Evolutionary conservation across 2,329 filamentous ascomycete genomes (phyloP).

Genomic region (Pseudocercospora fuligena): DNA sequence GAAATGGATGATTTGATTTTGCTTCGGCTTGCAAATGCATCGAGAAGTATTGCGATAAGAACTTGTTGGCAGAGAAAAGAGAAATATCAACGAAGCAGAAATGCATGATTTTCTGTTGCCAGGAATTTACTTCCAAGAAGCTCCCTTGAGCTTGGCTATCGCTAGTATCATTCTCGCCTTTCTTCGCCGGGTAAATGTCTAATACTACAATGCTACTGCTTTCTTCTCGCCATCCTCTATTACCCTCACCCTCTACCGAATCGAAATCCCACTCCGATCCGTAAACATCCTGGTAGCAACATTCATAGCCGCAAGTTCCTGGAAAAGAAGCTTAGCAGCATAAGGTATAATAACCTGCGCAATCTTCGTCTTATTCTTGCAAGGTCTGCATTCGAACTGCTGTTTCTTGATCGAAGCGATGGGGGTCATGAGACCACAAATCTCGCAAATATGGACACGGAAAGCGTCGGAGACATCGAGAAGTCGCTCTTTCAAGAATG

Average conservation of each 20-base stretch:
- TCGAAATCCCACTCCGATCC: slow-evolving; percentile 40
- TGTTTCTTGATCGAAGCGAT: slow-evolving; percentile 97
- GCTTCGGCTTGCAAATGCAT: too few species aligned
- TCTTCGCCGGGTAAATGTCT: not conserved
- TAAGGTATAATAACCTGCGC: slow-evolving; percentile 98
- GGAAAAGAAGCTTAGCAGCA: slow-evolving; percentile 96
- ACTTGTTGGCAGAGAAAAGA: not conserved
- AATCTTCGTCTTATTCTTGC: slow-evolving; percentile 99
- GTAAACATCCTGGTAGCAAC: slow-evolving; percentile 98
- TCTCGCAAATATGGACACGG: slow-evolving; percentile 96
- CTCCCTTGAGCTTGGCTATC: not conserved
- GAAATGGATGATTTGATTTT: too few species aligned
- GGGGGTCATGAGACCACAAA: slow-evolving; percentile 97
- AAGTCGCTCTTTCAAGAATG: slow-evolving; percentile 94
- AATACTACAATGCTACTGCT: not conserved
- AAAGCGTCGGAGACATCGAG: slow-evolving; percentile 99
- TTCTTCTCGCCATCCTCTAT: not conserved
- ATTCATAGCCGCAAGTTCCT: slow-evolving; percentile 97
- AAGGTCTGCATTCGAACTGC: slow-evolving; percentile 94
- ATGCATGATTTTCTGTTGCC: not conserved
- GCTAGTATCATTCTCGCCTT: not conserved
- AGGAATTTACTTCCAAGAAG: not conserved
- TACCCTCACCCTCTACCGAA: slow-evolving; percentile 28
- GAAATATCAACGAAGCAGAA: not conserved
- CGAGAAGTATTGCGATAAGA: too few species aligned